Percentiles rank a stretch among this genome's conserved stretches.
phyloP scores from a whole-genome alignment of 495 filamentous ascomycete species.

The Penicillium parvum region DNA sequence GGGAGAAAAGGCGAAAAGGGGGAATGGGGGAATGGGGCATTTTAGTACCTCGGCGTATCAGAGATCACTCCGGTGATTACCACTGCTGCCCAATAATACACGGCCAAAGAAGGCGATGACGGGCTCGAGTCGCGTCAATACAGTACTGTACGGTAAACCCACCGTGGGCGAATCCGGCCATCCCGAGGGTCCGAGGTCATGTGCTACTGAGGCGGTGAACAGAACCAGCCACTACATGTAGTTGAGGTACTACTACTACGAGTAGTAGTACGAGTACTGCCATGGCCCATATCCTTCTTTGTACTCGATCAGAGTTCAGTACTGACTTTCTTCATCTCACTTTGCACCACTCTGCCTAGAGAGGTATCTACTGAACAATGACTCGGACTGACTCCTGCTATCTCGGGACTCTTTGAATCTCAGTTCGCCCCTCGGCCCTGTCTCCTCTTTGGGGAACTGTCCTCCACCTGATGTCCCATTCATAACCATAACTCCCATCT shows the following conservation, averaged over 20 bases:
- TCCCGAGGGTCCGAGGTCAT: slow-evolving; percentile 5
- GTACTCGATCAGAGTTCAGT: background rate
- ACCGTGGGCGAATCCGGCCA: slow-evolving; percentile 5
- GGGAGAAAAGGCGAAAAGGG: slow-evolving; percentile 37
- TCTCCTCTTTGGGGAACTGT: slow-evolving; percentile 24
- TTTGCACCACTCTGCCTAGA: too few species aligned
- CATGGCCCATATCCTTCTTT: background rate
- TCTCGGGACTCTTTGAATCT: too few species aligned
- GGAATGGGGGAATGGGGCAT: slow-evolving; percentile 44
- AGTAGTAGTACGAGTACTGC: too few species aligned
- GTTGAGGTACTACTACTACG: background rate
- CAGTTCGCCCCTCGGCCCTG: slow-evolving; percentile 32
- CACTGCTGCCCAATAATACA: too few species aligned
- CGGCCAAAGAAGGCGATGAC: too few species aligned
- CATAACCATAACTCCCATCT: too few species aligned
- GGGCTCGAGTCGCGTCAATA: too few species aligned
- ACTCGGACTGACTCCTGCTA: too few species aligned
- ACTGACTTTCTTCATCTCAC: background rate
- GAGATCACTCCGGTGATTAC: slow-evolving; percentile 2
- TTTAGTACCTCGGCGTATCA: slow-evolving; percentile 26
- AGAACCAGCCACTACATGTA: background rate
- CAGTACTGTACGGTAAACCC: background rate
- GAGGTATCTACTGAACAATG: too few species aligned
- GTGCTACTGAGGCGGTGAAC: slow-evolving; percentile 5
- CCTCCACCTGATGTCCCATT: slow-evolving; percentile 19